Evolutionary conservation across 2,329 filamentous ascomycete genomes (phyloP), one percentile per base, ranked within the genome.

Genomic region (Macrophomina phaseolina): DNA sequence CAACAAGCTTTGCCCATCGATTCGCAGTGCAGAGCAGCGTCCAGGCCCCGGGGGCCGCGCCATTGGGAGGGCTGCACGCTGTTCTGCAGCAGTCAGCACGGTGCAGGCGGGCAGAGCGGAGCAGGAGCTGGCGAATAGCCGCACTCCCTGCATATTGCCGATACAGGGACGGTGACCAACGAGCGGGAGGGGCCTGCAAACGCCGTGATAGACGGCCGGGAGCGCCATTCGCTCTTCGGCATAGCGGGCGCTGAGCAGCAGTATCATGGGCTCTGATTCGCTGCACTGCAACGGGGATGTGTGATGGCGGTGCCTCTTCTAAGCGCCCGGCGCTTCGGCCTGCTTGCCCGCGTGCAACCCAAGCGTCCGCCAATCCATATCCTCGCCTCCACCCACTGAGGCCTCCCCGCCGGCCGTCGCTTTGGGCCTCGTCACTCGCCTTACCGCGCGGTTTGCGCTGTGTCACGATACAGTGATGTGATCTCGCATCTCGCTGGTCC

Each of bases 81-180:
- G 63, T 46, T 56, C 52, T 58, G 63, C 63, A 65, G 63, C 52
- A 40, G 63, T 65, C 63, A 65, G 63, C 63, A 65, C 63, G 63
- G 63, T 36, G 51, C 51, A 65, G 63, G 38, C 38, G 42, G 42
- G 51, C 48, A 64, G 32, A 64, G 62, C 62, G 51, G 62, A 55
- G 48, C 62, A 34, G 34, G 11, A n/a, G 45, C 58, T 62, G 62
- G 62, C 62, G 62, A 64, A 64, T 64, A 38, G 48, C 40, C 48
- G 36, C 51, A 32, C 48, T 23, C 51, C 51, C 48, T 64, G 62
- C 62, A 64, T 64, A 55, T 42, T 64, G 62, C 48, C 62, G 51
- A 38, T 14, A 52, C 62, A 52, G 51, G 62, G 62, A 62, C 58
- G 62, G 62, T 42, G 62, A 14, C 48, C 62, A 55, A 64, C 51